Percentiles rank a stretch among this genome's conserved stretches.
phyloP scores from a whole-genome alignment of 1,284 basidiomycete genomes.

The Irpex sp. region DNA sequence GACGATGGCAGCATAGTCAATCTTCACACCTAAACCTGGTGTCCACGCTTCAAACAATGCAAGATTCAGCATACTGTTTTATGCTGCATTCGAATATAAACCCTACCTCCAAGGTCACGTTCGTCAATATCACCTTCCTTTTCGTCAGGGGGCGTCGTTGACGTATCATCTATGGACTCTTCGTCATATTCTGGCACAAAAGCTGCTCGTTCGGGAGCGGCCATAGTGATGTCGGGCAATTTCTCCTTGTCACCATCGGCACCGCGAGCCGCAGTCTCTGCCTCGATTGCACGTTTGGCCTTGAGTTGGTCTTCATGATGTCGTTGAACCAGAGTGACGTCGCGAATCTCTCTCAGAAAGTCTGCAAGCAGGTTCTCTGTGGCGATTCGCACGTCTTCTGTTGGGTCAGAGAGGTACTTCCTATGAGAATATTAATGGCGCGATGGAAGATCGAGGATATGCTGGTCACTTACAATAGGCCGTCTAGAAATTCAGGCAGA shows the following conservation, averaged over 20 bases:
- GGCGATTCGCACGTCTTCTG: constrained; percentile 88
- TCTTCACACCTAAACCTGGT: constrained; percentile 89
- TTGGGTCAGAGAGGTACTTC: constrained; percentile 95
- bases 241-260: constrained; percentile 25
- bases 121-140: constrained; percentile 47
- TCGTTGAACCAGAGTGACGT: constrained; percentile 73
- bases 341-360: constrained; percentile 90
- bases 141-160: constrained; percentile 38
- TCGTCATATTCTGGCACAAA: constrained; percentile 56
- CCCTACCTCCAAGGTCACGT: constrained; percentile 62
- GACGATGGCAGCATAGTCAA: constrained; percentile 91
- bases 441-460: background rate
- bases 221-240: constrained; percentile 26
- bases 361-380: constrained; percentile 92
- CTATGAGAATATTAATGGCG: constrained; percentile 37
- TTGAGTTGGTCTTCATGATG: constrained; percentile 53
- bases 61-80: background rate
- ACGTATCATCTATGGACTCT: constrained; percentile 22
- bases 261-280: constrained; percentile 37
- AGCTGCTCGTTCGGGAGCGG: constrained; percentile 23
- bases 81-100: no score
- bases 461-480: constrained; percentile 71
- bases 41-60: constrained; percentile 62
- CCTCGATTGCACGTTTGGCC: constrained; percentile 37
- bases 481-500: constrained; percentile 93